A percentile compares a stretch with the other conserved stretches of the same genome.
phyloP scores from a whole-genome alignment of 2,329 filamentous ascomycete species.

The Fusarium nanum region DNA sequence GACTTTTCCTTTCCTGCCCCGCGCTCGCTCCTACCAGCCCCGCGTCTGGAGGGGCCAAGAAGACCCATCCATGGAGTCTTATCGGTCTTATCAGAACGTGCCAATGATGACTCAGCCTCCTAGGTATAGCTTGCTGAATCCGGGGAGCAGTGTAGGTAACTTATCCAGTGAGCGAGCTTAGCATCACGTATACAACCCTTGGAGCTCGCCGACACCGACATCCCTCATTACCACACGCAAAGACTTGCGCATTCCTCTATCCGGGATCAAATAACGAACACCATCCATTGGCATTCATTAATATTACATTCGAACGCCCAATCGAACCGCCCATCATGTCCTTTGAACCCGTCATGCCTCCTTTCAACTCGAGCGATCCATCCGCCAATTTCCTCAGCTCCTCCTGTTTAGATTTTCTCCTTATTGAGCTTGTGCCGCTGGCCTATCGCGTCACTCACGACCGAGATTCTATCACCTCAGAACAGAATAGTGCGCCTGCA shows the following conservation, averaged over 20 bases:
- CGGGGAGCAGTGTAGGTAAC: neutral
- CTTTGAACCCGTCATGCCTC: conserved; percentile 75
- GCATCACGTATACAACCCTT: conserved; percentile 24
- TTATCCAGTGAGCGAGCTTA: conserved; percentile 15
- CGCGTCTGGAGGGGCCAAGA: conserved; percentile 7
- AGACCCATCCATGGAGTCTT: neutral
- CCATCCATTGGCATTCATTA: neutral
- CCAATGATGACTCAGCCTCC: conserved; percentile 20
- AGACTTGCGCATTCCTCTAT: neutral
- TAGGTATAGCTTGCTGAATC: conserved; percentile 16
- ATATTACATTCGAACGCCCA: neutral
- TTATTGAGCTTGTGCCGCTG: conserved; percentile 97
- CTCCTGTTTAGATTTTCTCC: conserved; percentile 90
- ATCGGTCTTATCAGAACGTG: conserved; percentile 11
- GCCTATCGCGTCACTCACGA: conserved; percentile 87
- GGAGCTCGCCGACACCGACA: conserved; percentile 11
- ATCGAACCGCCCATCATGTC: conserved; percentile 65
- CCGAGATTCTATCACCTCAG: conserved; percentile 64
- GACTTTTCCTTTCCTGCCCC: conserved; percentile 29
- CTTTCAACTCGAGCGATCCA: conserved; percentile 79
- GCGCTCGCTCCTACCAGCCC: conserved; percentile 25
- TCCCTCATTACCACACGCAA: neutral
- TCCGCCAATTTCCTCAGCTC: conserved; percentile 80
- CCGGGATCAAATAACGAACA: neutral
- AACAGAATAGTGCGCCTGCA: conserved; percentile 36